These are phyloP conservation scores for Cucumis sativus DNA, from an alignment of 306 rosid species.

Conservation along the genomic window DNA sequence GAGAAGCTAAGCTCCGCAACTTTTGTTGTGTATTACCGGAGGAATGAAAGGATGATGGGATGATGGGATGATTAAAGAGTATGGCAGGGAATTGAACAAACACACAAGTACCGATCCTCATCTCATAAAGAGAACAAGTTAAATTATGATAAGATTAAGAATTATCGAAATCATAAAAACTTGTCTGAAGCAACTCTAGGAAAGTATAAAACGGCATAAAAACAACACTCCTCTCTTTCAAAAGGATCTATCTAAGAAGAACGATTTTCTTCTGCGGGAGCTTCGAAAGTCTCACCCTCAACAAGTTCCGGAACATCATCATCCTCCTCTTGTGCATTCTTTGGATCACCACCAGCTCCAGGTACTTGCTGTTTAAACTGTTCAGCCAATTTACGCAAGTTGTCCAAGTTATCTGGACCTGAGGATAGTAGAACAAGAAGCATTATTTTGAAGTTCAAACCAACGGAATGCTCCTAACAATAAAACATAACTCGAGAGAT, in stretches of 20 bases:
- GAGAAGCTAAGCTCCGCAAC: neutral
- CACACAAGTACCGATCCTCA: neutral
- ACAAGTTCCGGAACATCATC: conserved; percentile 88
- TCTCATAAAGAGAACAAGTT: conserved; percentile 6
- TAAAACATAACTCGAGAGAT: neutral
- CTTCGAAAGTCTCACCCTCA: conserved; percentile 73
- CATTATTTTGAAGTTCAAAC: neutral
- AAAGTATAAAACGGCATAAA: neutral
- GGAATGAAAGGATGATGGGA: neutral
- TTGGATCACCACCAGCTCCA: conserved; percentile 38
- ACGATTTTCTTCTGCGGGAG: conserved; percentile 55
- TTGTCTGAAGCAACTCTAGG: neutral
- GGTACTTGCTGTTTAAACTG: conserved; percentile 80
- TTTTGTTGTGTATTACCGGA: neutral
- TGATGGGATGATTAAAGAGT: too few relatives aligned
- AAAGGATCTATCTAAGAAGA: conserved; percentile 21
- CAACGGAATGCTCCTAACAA: neutral
- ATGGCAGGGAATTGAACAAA: neutral
- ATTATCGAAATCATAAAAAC: conserved; percentile 1
- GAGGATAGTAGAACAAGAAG: conserved; percentile 4
- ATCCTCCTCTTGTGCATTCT: conserved; percentile 32
- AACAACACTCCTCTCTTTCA: neutral
- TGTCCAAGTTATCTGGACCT: conserved; percentile 94
- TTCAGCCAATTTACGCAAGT: conserved; percentile 78
- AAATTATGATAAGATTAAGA: conserved; percentile 7